Evolutionary conservation across 352 stramenopile species (phyloP).

Genomic region (Sclerospora graminicola): DNA sequence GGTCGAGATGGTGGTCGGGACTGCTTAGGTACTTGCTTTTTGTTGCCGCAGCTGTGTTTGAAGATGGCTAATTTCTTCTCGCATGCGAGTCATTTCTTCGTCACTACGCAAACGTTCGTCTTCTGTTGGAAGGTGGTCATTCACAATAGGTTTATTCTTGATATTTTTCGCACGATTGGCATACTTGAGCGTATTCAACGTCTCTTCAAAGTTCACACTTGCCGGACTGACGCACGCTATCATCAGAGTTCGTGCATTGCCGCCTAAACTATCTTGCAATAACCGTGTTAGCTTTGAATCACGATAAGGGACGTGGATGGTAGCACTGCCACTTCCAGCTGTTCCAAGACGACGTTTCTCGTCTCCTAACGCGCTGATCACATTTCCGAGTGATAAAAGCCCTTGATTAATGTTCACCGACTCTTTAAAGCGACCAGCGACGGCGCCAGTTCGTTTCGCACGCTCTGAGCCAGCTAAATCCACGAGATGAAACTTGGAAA

Average conservation of each 20-base stretch:
- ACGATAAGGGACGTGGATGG: conserved; percentile 91
- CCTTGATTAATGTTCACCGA: conserved; percentile 99
- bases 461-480: conserved; percentile 88
- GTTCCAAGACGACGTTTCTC: too few species aligned
- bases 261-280: conserved; percentile 88
- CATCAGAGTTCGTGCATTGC: conserved; percentile 89
- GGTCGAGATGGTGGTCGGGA: too few species aligned
- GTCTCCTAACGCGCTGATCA: conserved; percentile 94
- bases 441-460: conserved; percentile 92
- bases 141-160: conserved; percentile 97
- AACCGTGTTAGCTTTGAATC: conserved; percentile 92
- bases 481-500: conserved; percentile 88
- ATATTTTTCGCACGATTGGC: conserved; percentile 99
- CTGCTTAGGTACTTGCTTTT: conserved; percentile 16
- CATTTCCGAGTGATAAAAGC: conserved; percentile 94
- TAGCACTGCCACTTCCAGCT: conserved; percentile 79
- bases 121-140: conserved; percentile 51
- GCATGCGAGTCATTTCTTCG: conserved; percentile 60
- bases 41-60: conserved; percentile 57
- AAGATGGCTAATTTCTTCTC: conserved; percentile 60
- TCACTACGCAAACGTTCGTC: conserved; percentile 46
- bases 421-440: conserved; percentile 89
- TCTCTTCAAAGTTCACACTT: conserved; percentile 88
- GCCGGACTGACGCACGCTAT: conserved; percentile 88
- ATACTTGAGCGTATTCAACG: conserved; percentile 89